Evolutionary conservation across 140 eudicot genomes (phyloP).

Genomic region (Bidens hawaiensis): DNA sequence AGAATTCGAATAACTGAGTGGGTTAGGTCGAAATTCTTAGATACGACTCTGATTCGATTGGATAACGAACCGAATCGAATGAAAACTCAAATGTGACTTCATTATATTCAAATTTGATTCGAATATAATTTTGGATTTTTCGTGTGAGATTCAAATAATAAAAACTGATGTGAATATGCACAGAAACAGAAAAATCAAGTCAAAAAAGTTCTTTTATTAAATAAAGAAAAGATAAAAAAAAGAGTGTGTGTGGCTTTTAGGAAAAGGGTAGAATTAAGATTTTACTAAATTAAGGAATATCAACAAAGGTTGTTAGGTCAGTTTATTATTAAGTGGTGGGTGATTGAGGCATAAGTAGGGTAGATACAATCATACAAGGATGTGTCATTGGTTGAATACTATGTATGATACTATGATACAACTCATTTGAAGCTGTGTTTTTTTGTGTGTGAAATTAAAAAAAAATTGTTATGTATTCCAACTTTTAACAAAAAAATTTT

Average conservation of each 20-base stretch:
- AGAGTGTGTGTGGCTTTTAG: not conserved
- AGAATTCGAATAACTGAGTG: too few relatives aligned
- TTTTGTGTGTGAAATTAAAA: not conserved
- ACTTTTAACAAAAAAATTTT: too few relatives aligned
- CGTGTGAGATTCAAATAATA: too few relatives aligned
- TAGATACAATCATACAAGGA: conserved; percentile 35
- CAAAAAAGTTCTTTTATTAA: not conserved
- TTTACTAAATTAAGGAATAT: conserved; percentile 13
- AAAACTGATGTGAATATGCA: not conserved
- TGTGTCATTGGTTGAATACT: conserved; percentile 25
- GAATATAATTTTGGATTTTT: too few relatives aligned
- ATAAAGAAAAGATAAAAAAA: not conserved
- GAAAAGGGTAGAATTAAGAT: conserved; percentile 24
- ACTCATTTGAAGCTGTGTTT: conserved; percentile 9
- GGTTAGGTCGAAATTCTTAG: too few relatives aligned
- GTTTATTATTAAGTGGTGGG: conserved; percentile 20
- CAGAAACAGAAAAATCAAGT: not conserved
- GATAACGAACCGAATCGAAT: too few relatives aligned
- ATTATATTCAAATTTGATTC: too few relatives aligned
- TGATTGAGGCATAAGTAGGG: conserved; percentile 36
- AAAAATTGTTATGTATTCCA: too few relatives aligned
- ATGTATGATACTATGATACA: conserved; percentile 25
- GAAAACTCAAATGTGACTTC: too few relatives aligned
- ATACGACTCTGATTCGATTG: too few relatives aligned
- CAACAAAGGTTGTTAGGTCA: conserved; percentile 16